Base-by-base conservation (phyloP, 257 asterid species). In the Fraxinus anomala region DNA sequence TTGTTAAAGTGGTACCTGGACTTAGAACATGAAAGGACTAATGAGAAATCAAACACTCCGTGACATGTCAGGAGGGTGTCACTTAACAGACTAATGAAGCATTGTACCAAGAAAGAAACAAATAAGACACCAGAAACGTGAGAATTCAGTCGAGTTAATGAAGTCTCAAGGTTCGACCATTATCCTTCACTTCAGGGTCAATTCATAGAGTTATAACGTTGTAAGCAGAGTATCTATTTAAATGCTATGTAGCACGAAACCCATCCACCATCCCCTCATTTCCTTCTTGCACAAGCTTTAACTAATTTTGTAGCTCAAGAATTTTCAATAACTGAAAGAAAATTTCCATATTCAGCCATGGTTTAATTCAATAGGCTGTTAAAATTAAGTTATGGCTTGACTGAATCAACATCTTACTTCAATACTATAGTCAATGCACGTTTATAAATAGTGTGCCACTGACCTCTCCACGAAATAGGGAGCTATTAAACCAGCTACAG, bases 1-100 rank as follows among this genome's bases (percentile, higher is more conserved):
- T 89, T 86, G 88, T 90, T 89, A 68, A 95, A 93, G 40, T 84
- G 81, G 83, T 91, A 92, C 94, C 99, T 94, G 94, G 72, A 84
- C 76, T 68, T 81, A 86, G 86, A 83, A 82, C 28, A 63, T 5
- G 8, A 74, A 61, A 72, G 69, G 73, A 49, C 71, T 69, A 68
- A 12, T 77, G 51, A 80, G 73, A 47, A 40, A 70, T 49, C 19
- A 31, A 44, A 80, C 66, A 28, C 26, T 19, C 19, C 17, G 4
- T 68, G 28, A 42, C 3, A 21, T 13, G 65, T 51, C 16, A 61
- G 30, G 84, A 70, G 44, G 42, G 70, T 34, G 36, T 34, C 31
- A 36, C 82, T 39, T 37, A 3, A 13, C 34, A 44, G 68, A 44
- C 24, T 1, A 54, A 19, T 54, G 2, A 54, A 54, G 63, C 63